Evolutionary conservation across 2,329 filamentous ascomycete genomes (phyloP).

Genomic region (Sporothrix humicola): DNA sequence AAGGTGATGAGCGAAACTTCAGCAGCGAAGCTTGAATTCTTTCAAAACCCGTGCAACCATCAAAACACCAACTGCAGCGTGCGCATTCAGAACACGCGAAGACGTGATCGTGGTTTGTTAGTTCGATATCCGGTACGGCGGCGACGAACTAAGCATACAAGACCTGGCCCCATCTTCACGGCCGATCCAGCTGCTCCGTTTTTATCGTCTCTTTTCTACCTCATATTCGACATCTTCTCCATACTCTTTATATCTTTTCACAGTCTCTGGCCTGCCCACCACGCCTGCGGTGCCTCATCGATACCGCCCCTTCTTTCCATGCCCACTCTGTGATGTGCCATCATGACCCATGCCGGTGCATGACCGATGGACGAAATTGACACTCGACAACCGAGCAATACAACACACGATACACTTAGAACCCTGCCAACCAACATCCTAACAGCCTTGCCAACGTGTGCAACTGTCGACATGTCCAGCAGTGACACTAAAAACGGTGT

Average conservation of each 20-base stretch:
- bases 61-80: neutral
- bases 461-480: neutral
- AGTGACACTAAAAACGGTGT: neutral
- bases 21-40: neutral
- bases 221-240: neutral
- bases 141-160: slow-evolving; percentile 21
- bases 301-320: neutral
- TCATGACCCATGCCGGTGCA: slow-evolving; percentile 27
- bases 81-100: slow-evolving; percentile 14
- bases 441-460: neutral
- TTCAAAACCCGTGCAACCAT: neutral
- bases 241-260: neutral
- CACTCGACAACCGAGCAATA: neutral
- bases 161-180: slow-evolving; percentile 3
- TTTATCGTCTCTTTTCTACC: neutral
- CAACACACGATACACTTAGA: neutral
- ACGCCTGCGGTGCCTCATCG: neutral
- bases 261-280: neutral
- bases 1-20: neutral
- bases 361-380: slow-evolving; percentile 11
- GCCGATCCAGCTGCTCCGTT: neutral
- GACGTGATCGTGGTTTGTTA: slow-evolving; percentile 26
- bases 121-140: neutral
- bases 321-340: slow-evolving; percentile 13
- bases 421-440: neutral